phyloP scores from a whole-genome alignment of 2,329 filamentous ascomycete species.

The Colletotrichum phormii region DNA sequence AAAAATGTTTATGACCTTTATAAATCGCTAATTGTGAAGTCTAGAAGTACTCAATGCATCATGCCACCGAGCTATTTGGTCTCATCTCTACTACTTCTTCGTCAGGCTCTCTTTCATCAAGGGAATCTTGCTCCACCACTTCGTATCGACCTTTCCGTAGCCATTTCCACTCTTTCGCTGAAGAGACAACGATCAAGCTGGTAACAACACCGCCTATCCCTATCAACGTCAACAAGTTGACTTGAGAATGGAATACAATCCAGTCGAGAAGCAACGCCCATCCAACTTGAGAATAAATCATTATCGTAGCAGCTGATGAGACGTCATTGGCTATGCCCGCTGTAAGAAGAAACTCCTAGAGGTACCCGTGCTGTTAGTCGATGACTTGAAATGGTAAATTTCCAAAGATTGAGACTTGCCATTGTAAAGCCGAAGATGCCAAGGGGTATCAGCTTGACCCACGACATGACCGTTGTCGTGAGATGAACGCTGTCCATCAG shows the following conservation, averaged over 20 bases:
- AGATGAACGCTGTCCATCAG: conserved; percentile 16
- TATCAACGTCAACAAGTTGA: conserved; percentile 16
- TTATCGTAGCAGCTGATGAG: conserved; percentile 16
- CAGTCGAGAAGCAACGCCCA: conserved; percentile 23
- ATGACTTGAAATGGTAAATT: background rate
- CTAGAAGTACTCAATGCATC: background rate
- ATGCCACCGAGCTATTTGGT: background rate
- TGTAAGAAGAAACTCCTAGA: conserved; percentile 22
- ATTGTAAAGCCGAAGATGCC: conserved; percentile 27
- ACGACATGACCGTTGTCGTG: conserved; percentile 1
- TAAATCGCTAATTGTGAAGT: background rate
- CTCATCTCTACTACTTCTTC: conserved; percentile 14
- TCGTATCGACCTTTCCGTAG: background rate
- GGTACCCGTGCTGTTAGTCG: background rate
- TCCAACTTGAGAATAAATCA: conserved; percentile 27
- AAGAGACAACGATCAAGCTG: conserved; percentile 13
- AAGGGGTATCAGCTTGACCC: conserved; percentile 23
- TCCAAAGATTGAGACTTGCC: background rate
- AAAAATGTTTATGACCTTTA: background rate
- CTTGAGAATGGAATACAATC: conserved; percentile 3
- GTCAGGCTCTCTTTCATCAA: background rate
- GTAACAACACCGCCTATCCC: conserved; percentile 22
- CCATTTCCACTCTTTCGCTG: conserved; percentile 24
- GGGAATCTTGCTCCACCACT: background rate
- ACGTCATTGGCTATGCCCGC: conserved; percentile 19